Conservation (phyloP, 2,329 filamentous ascomycete species). For the Pyrenophora seminiperda region DNA sequence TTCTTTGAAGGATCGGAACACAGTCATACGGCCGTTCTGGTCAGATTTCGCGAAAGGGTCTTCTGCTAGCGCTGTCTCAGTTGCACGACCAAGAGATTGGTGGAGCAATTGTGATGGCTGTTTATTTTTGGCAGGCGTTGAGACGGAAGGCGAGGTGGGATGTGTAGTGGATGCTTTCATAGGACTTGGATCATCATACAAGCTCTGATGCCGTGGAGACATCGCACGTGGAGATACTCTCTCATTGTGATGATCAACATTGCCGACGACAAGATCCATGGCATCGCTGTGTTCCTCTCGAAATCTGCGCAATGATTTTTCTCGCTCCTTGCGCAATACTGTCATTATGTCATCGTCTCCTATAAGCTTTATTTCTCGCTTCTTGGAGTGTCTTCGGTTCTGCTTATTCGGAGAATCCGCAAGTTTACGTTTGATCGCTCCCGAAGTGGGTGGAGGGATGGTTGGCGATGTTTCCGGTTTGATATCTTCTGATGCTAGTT, state of each 20-base stretch:
- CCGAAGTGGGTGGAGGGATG: not conserved
- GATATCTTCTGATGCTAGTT: not conserved
- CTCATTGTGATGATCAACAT: not conserved
- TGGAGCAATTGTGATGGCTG: too few species aligned
- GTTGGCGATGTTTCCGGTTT: not conserved
- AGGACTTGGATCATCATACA: conserved; percentile 24
- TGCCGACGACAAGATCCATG: conserved; percentile 13
- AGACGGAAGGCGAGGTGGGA: not conserved
- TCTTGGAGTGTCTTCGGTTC: conserved; percentile 25
- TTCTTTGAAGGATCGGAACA: conserved; percentile 37
- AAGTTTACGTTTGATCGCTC: conserved; percentile 32
- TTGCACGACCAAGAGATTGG: not conserved
- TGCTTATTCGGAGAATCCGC: conserved; percentile 25
- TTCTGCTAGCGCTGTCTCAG: not conserved
- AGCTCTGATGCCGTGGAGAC: conserved; percentile 28
- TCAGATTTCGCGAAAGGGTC: not conserved
- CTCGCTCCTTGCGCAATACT: conserved; percentile 15
- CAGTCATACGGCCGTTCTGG: not conserved
- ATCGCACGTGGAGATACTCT: conserved; percentile 3
- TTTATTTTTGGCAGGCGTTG: not conserved
- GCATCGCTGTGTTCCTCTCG: conserved; percentile 20
- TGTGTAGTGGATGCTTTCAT: not conserved
- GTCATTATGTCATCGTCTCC: conserved; percentile 7
- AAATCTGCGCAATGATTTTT: conserved; percentile 20
- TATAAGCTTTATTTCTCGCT: conserved; percentile 31